Percentiles rank a stretch among this genome's conserved stretches.
These are phyloP conservation scores for Pythium grandisporangium DNA, from an alignment of 352 stramenopile genomes.

Conservation along the genomic window DNA sequence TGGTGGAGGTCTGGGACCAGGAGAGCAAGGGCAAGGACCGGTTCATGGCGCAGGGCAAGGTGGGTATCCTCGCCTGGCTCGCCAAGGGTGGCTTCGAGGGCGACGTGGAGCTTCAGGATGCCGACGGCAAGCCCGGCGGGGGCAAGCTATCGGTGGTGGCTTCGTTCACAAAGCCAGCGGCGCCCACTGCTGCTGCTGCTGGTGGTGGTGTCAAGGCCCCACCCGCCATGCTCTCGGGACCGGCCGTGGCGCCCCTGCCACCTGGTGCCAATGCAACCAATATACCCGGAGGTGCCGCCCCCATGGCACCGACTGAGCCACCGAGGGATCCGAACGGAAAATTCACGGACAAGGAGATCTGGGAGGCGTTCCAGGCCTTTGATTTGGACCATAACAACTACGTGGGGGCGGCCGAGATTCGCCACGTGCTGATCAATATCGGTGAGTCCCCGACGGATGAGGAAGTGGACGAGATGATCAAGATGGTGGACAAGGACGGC, in stretches of 20 bases:
- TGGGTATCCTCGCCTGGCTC: slow-evolving; percentile 91
- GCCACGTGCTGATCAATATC: slow-evolving; percentile 94
- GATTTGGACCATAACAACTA: slow-evolving; percentile 96
- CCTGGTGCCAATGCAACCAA: slow-evolving; percentile 45
- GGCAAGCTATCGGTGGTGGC: slow-evolving; percentile 84
- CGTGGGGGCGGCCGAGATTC: slow-evolving; percentile 90
- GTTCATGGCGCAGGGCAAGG: slow-evolving; percentile 88
- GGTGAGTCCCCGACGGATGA: slow-evolving; percentile 92
- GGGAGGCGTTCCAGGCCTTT: slow-evolving; percentile 91
- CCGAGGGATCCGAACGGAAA: slow-evolving; percentile 90
- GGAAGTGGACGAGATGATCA: slow-evolving; percentile 96
- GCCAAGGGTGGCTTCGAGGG: slow-evolving; percentile 89
- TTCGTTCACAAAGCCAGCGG: slow-evolving; percentile 77
- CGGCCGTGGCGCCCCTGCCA: slow-evolving; percentile 47
- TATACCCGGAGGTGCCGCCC: slow-evolving; percentile 31
- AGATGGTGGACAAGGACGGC: slow-evolving; percentile 93
- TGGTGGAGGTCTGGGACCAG: slow-evolving; percentile 90
- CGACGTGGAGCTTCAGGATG: slow-evolving; percentile 86
- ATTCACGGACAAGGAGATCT: slow-evolving; percentile 95
- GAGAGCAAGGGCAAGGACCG: slow-evolving; percentile 87
- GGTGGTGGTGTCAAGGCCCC: slow-evolving; percentile 31
- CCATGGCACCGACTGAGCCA: slow-evolving; percentile 56
- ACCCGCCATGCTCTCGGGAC: slow-evolving; percentile 51
- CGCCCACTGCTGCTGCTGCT: slow-evolving; percentile 16
- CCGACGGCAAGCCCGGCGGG: slow-evolving; percentile 50